These are phyloP conservation scores for Chloris gayana DNA, from an alignment of 176 grass and related monocot genomes.

Conservation along the genomic window DNA sequence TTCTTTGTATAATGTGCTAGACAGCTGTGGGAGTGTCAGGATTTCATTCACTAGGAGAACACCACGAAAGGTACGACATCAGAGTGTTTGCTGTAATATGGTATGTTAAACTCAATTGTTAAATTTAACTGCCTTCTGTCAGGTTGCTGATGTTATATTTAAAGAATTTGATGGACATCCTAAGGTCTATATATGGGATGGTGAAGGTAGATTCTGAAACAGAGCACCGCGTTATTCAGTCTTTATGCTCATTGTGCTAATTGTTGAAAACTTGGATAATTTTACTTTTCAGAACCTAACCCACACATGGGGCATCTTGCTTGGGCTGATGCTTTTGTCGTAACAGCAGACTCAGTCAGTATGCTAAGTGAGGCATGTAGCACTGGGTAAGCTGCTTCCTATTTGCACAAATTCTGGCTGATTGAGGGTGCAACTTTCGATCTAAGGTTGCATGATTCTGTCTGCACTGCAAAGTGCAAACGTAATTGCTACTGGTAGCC, in stretches of 20 bases:
- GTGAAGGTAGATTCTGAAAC: constrained; percentile 64
- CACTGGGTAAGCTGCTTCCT: constrained; percentile 61
- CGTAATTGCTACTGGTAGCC: neutral
- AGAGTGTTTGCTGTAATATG: constrained; percentile 13
- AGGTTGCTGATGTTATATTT: constrained; percentile 68
- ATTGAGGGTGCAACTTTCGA: constrained; percentile 8
- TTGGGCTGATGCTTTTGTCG: constrained; percentile 93
- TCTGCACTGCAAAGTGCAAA: neutral
- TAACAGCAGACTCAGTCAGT: constrained; percentile 90
- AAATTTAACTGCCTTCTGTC: constrained; percentile 28
- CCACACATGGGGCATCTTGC: constrained; percentile 93
- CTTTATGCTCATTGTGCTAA: constrained; percentile 10
- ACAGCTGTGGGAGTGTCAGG: constrained; percentile 84
- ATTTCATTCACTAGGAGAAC: constrained; percentile 91
- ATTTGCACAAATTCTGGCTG: constrained; percentile 15
- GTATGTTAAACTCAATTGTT: neutral
- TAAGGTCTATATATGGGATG: constrained; percentile 83
- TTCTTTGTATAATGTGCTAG: constrained; percentile 69
- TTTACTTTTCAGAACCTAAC: constrained; percentile 72
- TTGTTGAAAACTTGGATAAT: neutral
- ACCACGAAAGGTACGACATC: constrained; percentile 63
- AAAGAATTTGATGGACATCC: constrained; percentile 74
- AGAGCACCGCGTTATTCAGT: constrained; percentile 24
- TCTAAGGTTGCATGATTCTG: constrained; percentile 14
- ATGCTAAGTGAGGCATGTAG: constrained; percentile 98